Conservation (phyloP, 495 filamentous ascomycete genomes). For the Xylaria sp. region DNA sequence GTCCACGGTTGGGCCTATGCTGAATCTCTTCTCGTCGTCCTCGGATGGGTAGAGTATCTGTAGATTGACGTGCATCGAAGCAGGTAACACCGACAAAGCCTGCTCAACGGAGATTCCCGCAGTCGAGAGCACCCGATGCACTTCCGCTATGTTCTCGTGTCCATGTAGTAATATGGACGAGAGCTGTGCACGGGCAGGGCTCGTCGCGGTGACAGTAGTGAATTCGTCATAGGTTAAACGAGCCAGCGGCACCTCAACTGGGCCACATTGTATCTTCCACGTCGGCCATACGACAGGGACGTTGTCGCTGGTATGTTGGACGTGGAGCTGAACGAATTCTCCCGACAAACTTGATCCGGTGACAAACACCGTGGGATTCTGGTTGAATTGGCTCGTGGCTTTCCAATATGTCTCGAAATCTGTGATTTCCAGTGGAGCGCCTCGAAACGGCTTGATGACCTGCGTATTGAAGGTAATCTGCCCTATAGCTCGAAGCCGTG, state of each 20-base stretch:
- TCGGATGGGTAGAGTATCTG: conserved; percentile 83
- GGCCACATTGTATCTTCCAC: conserved; percentile 79
- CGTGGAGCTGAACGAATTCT: conserved; percentile 88
- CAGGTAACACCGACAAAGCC: conserved; percentile 74
- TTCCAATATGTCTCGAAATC: conserved; percentile 99
- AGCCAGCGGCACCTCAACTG: conserved; percentile 80
- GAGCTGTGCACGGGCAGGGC: conserved; percentile 53
- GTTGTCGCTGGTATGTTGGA: conserved; percentile 87
- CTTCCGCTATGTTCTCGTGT: conserved; percentile 64
- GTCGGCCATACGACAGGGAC: conserved; percentile 85
- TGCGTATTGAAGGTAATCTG: conserved; percentile 93
- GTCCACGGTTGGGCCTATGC: conserved; percentile 76
- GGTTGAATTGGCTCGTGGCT: conserved; percentile 88
- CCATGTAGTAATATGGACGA: conserved; percentile 51
- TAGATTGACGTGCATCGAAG: conserved; percentile 81
- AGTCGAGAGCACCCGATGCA: conserved; percentile 72
- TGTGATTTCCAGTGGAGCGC: conserved; percentile 93
- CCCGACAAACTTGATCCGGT: conserved; percentile 95
- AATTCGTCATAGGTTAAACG: conserved; percentile 79
- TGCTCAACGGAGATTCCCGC: conserved; percentile 79
- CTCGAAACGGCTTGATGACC: conserved; percentile 94
- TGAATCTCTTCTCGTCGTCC: conserved; percentile 69
- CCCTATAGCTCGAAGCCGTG: conserved; percentile 89
- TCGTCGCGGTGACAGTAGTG: conserved; percentile 64
- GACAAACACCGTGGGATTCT: conserved; percentile 81